phyloP scores from a whole-genome alignment of 768 basidiomycete genomes.

The Cyathus striatus region DNA sequence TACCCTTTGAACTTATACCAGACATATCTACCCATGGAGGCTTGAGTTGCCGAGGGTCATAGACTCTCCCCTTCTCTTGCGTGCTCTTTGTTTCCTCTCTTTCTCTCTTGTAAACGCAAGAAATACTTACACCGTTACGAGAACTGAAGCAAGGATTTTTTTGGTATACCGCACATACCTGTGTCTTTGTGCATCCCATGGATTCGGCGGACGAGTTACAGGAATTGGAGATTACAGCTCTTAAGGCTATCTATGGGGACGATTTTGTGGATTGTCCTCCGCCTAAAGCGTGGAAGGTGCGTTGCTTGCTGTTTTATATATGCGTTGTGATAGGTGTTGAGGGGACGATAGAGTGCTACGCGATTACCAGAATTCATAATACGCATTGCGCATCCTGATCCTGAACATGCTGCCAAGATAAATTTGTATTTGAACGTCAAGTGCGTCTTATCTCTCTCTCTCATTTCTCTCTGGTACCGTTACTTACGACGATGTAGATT shows the following conservation, averaged over 20 bases:
- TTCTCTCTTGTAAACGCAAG: slow-evolving; percentile 18
- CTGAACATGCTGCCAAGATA: slow-evolving; percentile 49
- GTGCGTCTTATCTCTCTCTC: slow-evolving; percentile 32
- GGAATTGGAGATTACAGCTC: slow-evolving; percentile 65
- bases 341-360: slow-evolving; percentile 66
- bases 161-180: slow-evolving; percentile 11
- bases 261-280: slow-evolving; percentile 72
- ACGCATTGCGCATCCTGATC: slow-evolving; percentile 61
- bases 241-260: slow-evolving; percentile 76
- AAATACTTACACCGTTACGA: slow-evolving; percentile 8
- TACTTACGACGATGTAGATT: slow-evolving; percentile 38
- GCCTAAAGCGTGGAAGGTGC: slow-evolving; percentile 81
- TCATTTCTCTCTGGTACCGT: neutral
- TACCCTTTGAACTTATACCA: slow-evolving; percentile 5
- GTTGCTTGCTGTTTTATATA: slow-evolving; percentile 6
- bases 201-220: slow-evolving; percentile 69
- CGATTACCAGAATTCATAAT: slow-evolving; percentile 75
- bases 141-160: slow-evolving; percentile 12
- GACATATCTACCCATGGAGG: slow-evolving; percentile 45
- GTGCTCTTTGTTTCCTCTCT: slow-evolving; percentile 19
- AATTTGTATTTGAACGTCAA: slow-evolving; percentile 66
- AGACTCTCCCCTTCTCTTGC: slow-evolving; percentile 61
- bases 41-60: slow-evolving; percentile 74
- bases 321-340: slow-evolving; percentile 16
- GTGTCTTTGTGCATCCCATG: slow-evolving; percentile 42